Base-by-base conservation (phyloP, 2,329 filamentous ascomycete species). In the Sclerotinia minor region DNA sequence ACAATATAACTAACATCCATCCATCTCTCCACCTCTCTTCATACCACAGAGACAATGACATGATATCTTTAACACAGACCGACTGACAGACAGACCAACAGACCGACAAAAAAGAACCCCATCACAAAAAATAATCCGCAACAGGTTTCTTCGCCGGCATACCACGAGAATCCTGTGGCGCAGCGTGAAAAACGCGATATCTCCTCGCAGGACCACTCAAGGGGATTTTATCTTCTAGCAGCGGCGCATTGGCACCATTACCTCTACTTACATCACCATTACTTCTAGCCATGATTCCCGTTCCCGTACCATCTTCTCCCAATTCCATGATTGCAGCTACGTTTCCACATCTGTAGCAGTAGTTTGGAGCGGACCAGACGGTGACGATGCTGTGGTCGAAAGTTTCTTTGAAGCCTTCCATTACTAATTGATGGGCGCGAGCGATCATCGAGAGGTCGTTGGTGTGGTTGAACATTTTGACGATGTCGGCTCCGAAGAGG, bases 361-460 rank as follows among this genome's bases (percentile, higher is more conserved):
- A 97, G 78, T 97, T 97, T 0, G 94, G 94, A 13, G 94, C 94
- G 0, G 92, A 96, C 94, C 95, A 99, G n/a, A 99, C 95, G 0
- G 95, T 99, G 53, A 98, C 95, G 71, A 99, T 97, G 59, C 89
- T 92, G 19, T 89, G 90, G 77, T 97, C 92, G 76, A 98, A 99
- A 94, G 98, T 98, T 78, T 98, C 95, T 81, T 98, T 98, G 80
- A 97, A 99, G 0, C 95, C 95, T 78, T 99, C 95, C 95, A 98
- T 99, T 72, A 99, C 95, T 29, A 99, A 87, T 79, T 99, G 95
- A 77, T 99, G 95, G 0, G 95, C 95, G 67, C 95, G 88, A 24
- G 94, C 95, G 72, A 99, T 95, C 64, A 99, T 84, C 29, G 90
- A 92, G 38, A 99, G 85, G 76, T 97, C 92, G 78, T 99, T 99